Conservation (phyloP, 2,329 filamentous ascomycete genomes). For the Neonectria faginata region DNA sequence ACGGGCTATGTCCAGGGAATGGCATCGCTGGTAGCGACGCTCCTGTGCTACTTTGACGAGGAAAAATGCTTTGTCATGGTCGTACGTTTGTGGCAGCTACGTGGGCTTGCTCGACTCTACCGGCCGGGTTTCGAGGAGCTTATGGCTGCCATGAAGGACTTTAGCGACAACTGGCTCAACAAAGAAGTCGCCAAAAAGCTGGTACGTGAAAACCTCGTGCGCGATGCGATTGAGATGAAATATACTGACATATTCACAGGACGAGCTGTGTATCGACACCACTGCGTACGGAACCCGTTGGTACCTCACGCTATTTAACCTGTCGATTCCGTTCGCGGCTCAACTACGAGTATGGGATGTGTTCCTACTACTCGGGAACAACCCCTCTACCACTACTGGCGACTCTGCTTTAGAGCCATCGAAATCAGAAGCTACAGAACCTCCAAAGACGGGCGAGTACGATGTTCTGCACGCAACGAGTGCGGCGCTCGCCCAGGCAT, state of each 20-base stretch:
- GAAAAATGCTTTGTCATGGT: conserved; percentile 96
- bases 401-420: conserved; percentile 28
- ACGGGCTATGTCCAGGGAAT: conserved; percentile 98
- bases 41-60: conserved; percentile 97
- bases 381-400: conserved; percentile 13
- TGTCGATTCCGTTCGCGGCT: conserved; percentile 92
- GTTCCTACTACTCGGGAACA: conserved; percentile 86
- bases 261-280: conserved; percentile 81
- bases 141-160: conserved; percentile 86
- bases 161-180: conserved; percentile 85
- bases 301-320: conserved; percentile 98
- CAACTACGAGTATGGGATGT: conserved; percentile 98
- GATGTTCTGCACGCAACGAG: conserved; percentile 91
- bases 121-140: conserved; percentile 85
- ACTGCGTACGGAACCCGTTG: conserved; percentile 96
- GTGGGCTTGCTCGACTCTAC: conserved; percentile 88
- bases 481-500: conserved; percentile 89
- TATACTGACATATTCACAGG: conserved; percentile 56
- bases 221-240: background rate
- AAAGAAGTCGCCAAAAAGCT: conserved; percentile 85
- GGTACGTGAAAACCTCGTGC: conserved; percentile 62
- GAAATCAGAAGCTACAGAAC: conserved; percentile 36
- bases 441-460: conserved; percentile 63
- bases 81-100: conserved; percentile 90
- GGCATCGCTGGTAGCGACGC: conserved; percentile 90